phyloP scores from a whole-genome alignment of 495 filamentous ascomycete species.

The Tuber magnatum region DNA sequence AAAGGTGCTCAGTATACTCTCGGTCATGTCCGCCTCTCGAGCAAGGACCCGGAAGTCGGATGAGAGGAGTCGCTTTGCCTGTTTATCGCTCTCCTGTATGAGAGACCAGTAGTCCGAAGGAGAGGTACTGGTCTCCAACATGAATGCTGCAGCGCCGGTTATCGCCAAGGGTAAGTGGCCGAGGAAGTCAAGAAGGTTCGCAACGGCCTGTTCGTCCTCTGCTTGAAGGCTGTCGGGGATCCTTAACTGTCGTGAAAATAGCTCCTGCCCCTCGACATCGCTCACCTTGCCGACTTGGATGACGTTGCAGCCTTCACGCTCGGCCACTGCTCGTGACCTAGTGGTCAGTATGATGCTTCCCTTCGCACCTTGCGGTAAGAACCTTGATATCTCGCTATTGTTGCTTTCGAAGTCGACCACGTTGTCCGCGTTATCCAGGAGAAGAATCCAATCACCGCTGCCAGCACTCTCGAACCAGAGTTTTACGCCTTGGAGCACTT shows the following conservation, averaged over 20 bases:
- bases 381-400: not conserved
- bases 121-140: slow-evolving; percentile 7
- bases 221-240: not conserved
- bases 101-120: slow-evolving; percentile 12
- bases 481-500: slow-evolving; percentile 12
- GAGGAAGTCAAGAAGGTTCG: slow-evolving; percentile 7
- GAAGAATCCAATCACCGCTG: slow-evolving; percentile 43
- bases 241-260: slow-evolving; percentile 2
- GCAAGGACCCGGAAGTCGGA: slow-evolving; percentile 4
- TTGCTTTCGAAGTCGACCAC: slow-evolving; percentile 7
- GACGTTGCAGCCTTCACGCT: not conserved
- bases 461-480: slow-evolving; percentile 18
- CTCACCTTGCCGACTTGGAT: slow-evolving; percentile 11
- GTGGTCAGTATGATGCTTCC: slow-evolving; percentile 13
- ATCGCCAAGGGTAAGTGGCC: slow-evolving; percentile 14
- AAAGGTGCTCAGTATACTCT: slow-evolving; percentile 19
- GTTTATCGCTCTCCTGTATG: slow-evolving; percentile 5
- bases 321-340: slow-evolving; percentile 7
- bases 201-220: not conserved
- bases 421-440: slow-evolving; percentile 29
- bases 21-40: slow-evolving; percentile 8
- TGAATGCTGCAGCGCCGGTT: slow-evolving; percentile 19
- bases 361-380: slow-evolving; percentile 11
- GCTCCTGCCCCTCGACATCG: slow-evolving; percentile 3
- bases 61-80: slow-evolving; percentile 4